Evolutionary conservation across 2,329 filamentous ascomycete species (phyloP).

Genomic region (Nakataea oryzae): DNA sequence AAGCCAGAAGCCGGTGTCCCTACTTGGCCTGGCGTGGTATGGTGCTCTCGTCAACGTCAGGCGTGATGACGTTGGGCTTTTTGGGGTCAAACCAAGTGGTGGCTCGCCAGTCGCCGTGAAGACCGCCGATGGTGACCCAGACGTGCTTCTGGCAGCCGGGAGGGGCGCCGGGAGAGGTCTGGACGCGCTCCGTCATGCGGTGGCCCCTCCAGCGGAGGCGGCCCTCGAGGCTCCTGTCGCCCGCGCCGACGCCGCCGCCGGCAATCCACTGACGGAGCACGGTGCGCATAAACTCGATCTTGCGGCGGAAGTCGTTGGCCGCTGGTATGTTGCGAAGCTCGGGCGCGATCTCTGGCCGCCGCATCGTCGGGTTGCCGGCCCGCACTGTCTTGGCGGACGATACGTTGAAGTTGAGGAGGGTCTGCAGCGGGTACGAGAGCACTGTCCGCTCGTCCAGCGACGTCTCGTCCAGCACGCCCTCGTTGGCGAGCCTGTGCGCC

Average conservation of each 20-base stretch:
- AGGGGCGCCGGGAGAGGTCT: constrained; percentile 6
- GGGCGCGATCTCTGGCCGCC: constrained; percentile 49
- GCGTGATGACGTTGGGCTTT: constrained; percentile 40
- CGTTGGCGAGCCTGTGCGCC: constrained; percentile 51
- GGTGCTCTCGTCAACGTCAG: constrained; percentile 38
- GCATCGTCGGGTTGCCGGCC: constrained; percentile 32
- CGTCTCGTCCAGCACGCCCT: constrained; percentile 59
- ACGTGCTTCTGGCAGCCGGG: constrained; percentile 46
- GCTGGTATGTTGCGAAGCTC: constrained; percentile 54
- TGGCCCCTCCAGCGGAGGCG: constrained; percentile 49
- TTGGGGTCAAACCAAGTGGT: constrained; percentile 45
- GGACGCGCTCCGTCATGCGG: constrained; percentile 42
- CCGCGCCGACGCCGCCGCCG: constrained; percentile 61
- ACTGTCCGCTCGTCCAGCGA: constrained; percentile 61
- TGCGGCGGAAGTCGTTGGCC: constrained; percentile 63
- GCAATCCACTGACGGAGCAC: constrained; percentile 62
- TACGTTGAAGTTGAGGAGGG: constrained; percentile 56
- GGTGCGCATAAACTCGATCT: constrained; percentile 61
- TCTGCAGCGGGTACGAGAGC: constrained; percentile 61
- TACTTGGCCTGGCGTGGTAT: constrained; percentile 8
- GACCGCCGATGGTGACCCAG: constrained; percentile 58
- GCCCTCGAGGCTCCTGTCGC: constrained; percentile 42
- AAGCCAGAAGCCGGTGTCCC: no score
- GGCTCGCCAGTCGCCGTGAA: constrained; percentile 45
- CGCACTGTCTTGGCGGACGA: constrained; percentile 27